phyloP scores from a whole-genome alignment of 768 basidiomycete species.

The Leccinum subgranulosum region DNA sequence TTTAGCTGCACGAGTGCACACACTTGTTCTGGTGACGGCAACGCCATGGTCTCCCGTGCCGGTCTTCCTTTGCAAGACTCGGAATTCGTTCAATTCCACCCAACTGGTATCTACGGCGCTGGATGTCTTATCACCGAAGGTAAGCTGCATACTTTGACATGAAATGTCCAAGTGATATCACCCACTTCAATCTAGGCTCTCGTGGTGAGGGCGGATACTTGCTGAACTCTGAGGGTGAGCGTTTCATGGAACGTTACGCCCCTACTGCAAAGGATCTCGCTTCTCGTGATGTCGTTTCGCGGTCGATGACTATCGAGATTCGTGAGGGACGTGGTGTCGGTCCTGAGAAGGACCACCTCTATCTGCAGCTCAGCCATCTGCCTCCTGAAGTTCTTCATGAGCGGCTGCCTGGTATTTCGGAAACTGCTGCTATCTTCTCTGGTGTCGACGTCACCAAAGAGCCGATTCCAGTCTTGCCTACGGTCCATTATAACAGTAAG shows the following conservation, averaged over 20 bases:
- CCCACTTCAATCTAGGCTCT: constrained; percentile 56
- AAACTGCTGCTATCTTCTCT: constrained; percentile 97
- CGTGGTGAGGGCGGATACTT: constrained; percentile 99
- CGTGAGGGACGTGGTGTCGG: constrained; percentile 99
- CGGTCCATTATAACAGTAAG: constrained; percentile 98
- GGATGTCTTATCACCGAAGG: constrained; percentile 99
- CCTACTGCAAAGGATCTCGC: constrained; percentile 99
- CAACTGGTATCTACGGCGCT: constrained; percentile 98
- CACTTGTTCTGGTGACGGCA: constrained; percentile 98
- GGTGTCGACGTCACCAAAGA: constrained; percentile 99
- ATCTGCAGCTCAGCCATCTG: constrained; percentile 94
- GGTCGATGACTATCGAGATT: constrained; percentile 98
- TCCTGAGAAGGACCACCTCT: constrained; percentile 96
- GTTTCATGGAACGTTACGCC: constrained; percentile 99
- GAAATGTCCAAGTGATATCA: background rate
- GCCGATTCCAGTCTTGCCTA: constrained; percentile 97
- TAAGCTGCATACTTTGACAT: constrained; percentile 27
- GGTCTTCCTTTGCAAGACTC: constrained; percentile 95
- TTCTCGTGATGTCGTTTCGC: constrained; percentile 98
- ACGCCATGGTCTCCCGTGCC: constrained; percentile 96
- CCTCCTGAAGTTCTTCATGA: constrained; percentile 95
- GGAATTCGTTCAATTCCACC: constrained; percentile 99
- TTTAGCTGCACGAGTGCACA: constrained; percentile 99
- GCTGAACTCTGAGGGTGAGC: constrained; percentile 96
- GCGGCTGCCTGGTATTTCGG: constrained; percentile 97